These are phyloP conservation scores for Malus asiatica DNA, from an alignment of 306 rosid genomes.

Conservation along the genomic window DNA sequence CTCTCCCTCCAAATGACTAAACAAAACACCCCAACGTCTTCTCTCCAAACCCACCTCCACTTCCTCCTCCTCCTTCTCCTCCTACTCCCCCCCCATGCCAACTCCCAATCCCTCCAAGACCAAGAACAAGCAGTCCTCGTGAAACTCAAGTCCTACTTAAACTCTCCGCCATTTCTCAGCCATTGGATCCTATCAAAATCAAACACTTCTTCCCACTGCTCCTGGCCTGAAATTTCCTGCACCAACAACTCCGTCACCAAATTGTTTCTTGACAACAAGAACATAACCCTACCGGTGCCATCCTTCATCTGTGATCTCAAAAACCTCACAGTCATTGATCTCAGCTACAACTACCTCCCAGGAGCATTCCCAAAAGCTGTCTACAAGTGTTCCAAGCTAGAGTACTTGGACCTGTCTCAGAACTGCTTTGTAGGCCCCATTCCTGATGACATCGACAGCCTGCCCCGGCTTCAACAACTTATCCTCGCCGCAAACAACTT, in stretches of 20 bases:
- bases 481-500: conserved; percentile 39
- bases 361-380: conserved; percentile 51
- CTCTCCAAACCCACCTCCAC: not conserved
- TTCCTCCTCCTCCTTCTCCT: conserved; percentile 8
- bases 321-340: conserved; percentile 44
- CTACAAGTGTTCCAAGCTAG: conserved; percentile 48
- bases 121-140: conserved; percentile 43
- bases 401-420: conserved; percentile 30
- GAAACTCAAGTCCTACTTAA: conserved; percentile 32
- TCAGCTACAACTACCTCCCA: conserved; percentile 23
- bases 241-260: conserved; percentile 34
- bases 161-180: conserved; percentile 30
- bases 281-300: conserved; percentile 35
- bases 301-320: conserved; percentile 56
- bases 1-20: conserved; percentile 23
- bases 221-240: conserved; percentile 56
- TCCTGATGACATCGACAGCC: conserved; percentile 37
- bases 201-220: conserved; percentile 38
- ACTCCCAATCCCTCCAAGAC: conserved; percentile 29
- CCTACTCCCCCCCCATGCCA: conserved; percentile 15
- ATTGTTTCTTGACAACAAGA: not conserved
- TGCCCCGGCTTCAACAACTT: conserved; percentile 35
- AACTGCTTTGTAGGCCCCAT: conserved; percentile 45
- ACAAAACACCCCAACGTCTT: not conserved
- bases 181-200: conserved; percentile 39